These are phyloP conservation scores for Aspergillus terreus DNA, from an alignment of 2,329 filamentous ascomycete species.

Conservation along the genomic window DNA sequence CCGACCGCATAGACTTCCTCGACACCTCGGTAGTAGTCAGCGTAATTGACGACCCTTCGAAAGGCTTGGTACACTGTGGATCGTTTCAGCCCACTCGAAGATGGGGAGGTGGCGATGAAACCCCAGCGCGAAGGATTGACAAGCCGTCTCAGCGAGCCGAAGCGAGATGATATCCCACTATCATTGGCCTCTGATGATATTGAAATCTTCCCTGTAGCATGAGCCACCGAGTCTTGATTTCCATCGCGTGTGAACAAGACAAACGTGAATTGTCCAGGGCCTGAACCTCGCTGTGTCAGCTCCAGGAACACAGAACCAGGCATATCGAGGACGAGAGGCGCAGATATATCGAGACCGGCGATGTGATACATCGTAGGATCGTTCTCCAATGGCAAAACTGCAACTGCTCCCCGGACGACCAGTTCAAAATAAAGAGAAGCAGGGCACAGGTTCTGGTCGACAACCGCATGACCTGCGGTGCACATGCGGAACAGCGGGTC, in stretches of 20 bases:
- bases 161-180: too few species aligned
- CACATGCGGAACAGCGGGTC: neutral
- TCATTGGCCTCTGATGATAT: too few species aligned
- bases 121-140: neutral
- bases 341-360: too few species aligned
- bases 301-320: too few species aligned
- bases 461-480: neutral
- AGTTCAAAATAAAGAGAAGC: neutral
- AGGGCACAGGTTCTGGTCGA: neutral
- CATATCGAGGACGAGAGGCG: too few species aligned
- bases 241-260: too few species aligned
- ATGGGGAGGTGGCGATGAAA: neutral
- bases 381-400: neutral
- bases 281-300: too few species aligned
- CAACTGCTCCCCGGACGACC: neutral
- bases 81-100: neutral
- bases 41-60: conserved; percentile 1
- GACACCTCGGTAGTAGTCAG: neutral
- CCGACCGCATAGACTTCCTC: neutral
- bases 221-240: too few species aligned
- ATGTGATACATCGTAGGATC: neutral
- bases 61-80: neutral
- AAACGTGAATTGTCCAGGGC: too few species aligned
- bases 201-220: too few species aligned
- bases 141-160: too few species aligned